Evolutionary conservation across 306 rosid species (phyloP).

Genomic region (Gastrolobium villosum): DNA sequence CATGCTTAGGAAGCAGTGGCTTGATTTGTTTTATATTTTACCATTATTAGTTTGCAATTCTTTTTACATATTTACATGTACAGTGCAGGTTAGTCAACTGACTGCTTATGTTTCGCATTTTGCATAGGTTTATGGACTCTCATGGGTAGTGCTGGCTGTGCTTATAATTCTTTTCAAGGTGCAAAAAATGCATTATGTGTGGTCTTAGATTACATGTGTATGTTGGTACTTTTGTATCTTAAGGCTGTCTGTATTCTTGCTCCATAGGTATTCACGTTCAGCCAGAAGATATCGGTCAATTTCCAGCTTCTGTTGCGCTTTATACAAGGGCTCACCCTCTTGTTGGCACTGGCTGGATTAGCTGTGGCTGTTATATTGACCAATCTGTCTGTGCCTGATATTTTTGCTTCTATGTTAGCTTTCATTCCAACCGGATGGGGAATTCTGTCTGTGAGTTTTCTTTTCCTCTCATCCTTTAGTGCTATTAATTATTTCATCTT

Average conservation of each 20-base stretch:
- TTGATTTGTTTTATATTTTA: slow-evolving; percentile 19
- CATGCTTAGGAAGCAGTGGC: slow-evolving; percentile 11
- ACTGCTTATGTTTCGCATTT: slow-evolving; percentile 39
- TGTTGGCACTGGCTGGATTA: slow-evolving; percentile 85
- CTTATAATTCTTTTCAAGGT: slow-evolving; percentile 95
- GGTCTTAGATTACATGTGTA: slow-evolving; percentile 10
- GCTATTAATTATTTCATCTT: neutral
- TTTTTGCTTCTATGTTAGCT: slow-evolving; percentile 85
- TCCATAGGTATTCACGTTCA: slow-evolving; percentile 87
- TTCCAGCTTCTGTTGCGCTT: slow-evolving; percentile 94
- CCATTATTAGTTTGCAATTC: neutral
- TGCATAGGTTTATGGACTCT: slow-evolving; percentile 82
- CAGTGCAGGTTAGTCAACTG: slow-evolving; percentile 24
- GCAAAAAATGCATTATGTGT: slow-evolving; percentile 23
- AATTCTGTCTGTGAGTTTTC: slow-evolving; percentile 81
- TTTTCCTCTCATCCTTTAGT: slow-evolving; percentile 8
- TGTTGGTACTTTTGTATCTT: slow-evolving; percentile 41
- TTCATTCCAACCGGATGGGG: slow-evolving; percentile 98
- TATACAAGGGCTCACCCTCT: slow-evolving; percentile 85
- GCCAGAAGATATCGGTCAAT: slow-evolving; percentile 93
- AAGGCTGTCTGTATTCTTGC: slow-evolving; percentile 44
- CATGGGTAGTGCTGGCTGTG: slow-evolving; percentile 82
- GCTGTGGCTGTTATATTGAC: slow-evolving; percentile 73
- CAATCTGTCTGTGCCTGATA: slow-evolving; percentile 64
- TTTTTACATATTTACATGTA: neutral